Base-by-base conservation (phyloP, 352 stramenopile genomes). In the Pythium volutum region DNA sequence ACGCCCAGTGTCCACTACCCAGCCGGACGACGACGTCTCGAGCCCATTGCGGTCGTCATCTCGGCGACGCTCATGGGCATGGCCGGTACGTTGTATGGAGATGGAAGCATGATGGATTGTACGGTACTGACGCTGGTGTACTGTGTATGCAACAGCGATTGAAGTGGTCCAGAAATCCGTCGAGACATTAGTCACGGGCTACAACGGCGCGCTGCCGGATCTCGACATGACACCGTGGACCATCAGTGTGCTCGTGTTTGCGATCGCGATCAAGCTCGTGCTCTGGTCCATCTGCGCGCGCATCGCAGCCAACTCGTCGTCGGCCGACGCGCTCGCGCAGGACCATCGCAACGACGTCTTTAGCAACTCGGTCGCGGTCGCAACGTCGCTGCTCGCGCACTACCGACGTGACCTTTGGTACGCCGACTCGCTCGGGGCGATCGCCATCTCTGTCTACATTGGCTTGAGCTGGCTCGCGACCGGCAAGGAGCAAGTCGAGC, bases 341-440 rank as follows among this genome's bases (percentile, higher is more conserved):
- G 96, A 99, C 78, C 96, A 99, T 64, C 96, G 91, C 66, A 99
- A 99, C 75, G 96, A 99, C 70, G 92, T 96, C 42, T 87, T 98
- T 23, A 97, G 80, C 68, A 99, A 99, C 60, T 75, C 66, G 10
- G 84, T 98, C 2, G 95, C 95, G 3, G 86, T 97, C 4, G 62
- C 88, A 10, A 96, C 95, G 41, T 89, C 82, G 3, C 70, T 87
- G 22, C 56, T 89, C 16, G 65, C 83, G 3, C 75, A 95, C 66
- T 81, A 66, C 64, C 74, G 79, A 29, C 70, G 65, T n/a, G 72
- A 76, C 42, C 67, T 98, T 5, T 98, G 95, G 96, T 98, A 87
- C 70, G 63, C 97, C 18, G 96, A 99, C 82, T 90, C 93, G 8
- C 69, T 97, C 46, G 96, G 95, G 33, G 96, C 93, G 46, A 98